Percentiles rank a stretch among this genome's conserved stretches.
Evolutionary conservation across 2,329 filamentous ascomycete species (phyloP).

Genomic region (Camillea tinctor): DNA sequence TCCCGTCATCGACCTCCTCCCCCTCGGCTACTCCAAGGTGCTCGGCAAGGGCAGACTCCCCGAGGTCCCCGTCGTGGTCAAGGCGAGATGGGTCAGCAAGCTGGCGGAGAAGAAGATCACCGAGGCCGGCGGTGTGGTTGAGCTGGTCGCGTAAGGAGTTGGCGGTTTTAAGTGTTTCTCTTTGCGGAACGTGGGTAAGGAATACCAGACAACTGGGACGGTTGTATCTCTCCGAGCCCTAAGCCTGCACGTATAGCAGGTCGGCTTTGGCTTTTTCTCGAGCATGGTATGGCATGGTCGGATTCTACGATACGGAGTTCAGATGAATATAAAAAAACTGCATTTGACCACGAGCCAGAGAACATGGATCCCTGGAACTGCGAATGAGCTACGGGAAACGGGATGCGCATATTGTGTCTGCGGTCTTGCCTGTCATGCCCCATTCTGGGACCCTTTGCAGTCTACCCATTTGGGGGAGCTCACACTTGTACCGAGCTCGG

Average conservation of each 20-base stretch:
- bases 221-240: slow-evolving; percentile 20
- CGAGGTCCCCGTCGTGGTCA: slow-evolving; percentile 88
- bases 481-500: background rate
- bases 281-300: slow-evolving; percentile 31
- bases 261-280: slow-evolving; percentile 27
- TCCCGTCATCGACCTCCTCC: slow-evolving; percentile 95
- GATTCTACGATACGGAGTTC: slow-evolving; percentile 30
- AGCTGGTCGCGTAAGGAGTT: slow-evolving; percentile 20
- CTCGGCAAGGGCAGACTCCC: slow-evolving; percentile 97
- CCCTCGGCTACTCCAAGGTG: slow-evolving; percentile 97
- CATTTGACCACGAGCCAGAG: slow-evolving; percentile 21
- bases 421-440: background rate
- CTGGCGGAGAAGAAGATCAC: slow-evolving; percentile 99
- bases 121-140: slow-evolving; percentile 77
- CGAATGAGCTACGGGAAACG: background rate
- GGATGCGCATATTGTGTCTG: background rate
- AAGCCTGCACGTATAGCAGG: slow-evolving; percentile 24
- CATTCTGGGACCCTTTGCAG: background rate
- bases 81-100: slow-evolving; percentile 91
- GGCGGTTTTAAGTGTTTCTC: slow-evolving; percentile 16
- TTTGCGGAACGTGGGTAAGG: slow-evolving; percentile 23
- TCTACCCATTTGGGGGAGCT: background rate
- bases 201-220: slow-evolving; percentile 27
- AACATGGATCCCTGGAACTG: background rate
- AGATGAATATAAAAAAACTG: slow-evolving; percentile 31